phyloP scores from a whole-genome alignment of 805 yeast genomes.

The Candida ipomoeae region DNA sequence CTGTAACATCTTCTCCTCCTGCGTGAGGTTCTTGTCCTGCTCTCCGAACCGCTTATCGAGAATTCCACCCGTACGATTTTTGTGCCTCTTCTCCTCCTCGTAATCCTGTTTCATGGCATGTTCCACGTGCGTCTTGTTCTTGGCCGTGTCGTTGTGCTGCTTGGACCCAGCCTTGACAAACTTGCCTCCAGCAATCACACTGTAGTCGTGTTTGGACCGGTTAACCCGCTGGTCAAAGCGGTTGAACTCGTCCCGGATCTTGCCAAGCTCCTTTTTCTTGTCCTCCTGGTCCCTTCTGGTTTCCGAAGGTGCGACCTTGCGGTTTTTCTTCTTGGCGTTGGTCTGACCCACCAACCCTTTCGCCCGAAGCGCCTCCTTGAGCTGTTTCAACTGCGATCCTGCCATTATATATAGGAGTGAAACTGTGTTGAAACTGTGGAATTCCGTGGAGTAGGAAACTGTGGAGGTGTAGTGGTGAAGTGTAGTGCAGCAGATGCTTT shows the following conservation, averaged over 20 bases:
- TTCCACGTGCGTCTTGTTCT: conserved; percentile 33
- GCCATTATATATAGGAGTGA: conserved; percentile 46
- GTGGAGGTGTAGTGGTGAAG: no score
- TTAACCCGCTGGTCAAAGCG: conserved; percentile 81
- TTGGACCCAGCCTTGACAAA: conserved; percentile 42
- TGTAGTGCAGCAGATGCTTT: not conserved
- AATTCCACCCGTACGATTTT: conserved; percentile 74
- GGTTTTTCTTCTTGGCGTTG: conserved; percentile 55
- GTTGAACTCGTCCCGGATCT: conserved; percentile 79
- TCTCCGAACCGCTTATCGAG: conserved; percentile 93
- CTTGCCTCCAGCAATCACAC: conserved; percentile 38
- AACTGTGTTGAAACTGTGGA: not conserved
- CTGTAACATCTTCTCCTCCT: conserved; percentile 92
- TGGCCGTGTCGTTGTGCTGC: conserved; percentile 33
- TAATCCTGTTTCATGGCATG: conserved; percentile 51
- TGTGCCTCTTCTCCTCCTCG: conserved; percentile 56
- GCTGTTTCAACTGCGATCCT: conserved; percentile 82
- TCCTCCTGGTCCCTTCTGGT: conserved; percentile 67
- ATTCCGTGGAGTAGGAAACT: no score
- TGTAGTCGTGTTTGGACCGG: conserved; percentile 55
- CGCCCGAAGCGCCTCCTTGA: conserved; percentile 70
- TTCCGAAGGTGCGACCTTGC: conserved; percentile 53
- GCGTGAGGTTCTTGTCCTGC: conserved; percentile 58
- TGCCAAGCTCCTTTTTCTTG: conserved; percentile 40
- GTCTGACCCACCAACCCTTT: conserved; percentile 87